phyloP scores from a whole-genome alignment of 2,329 filamentous ascomycete genomes.

The Hypoxylon sp. region DNA sequence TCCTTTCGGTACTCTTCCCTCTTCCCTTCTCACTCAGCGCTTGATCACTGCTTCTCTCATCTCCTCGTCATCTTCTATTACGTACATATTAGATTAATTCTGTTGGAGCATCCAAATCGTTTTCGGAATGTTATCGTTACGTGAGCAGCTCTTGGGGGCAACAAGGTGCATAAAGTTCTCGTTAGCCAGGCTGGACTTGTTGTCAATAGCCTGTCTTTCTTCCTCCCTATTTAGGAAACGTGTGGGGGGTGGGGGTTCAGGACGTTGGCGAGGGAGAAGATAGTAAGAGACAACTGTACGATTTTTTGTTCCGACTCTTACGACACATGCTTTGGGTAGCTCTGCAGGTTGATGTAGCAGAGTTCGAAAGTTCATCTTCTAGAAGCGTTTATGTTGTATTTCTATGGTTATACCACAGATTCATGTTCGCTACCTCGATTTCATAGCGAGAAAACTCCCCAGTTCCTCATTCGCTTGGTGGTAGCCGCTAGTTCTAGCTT shows the following conservation, averaged over 20 bases:
- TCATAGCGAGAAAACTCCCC: constrained; percentile 6
- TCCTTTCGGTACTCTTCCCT: constrained; percentile 6
- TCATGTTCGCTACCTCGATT: constrained; percentile 10
- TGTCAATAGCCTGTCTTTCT: constrained; percentile 16
- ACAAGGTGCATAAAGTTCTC: constrained; percentile 4
- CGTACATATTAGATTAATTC: constrained; percentile 10
- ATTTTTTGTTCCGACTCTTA: constrained; percentile 4
- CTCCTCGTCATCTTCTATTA: constrained; percentile 15
- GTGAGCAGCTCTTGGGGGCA: constrained; percentile 7
- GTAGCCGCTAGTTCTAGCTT: constrained; percentile 15
- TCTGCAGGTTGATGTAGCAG: constrained; percentile 3
- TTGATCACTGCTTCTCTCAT: constrained; percentile 8
- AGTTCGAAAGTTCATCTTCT: constrained; percentile 8
- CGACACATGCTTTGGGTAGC: constrained; percentile 8
- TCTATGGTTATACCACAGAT: constrained; percentile 1
- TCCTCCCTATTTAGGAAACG: constrained; percentile 43
- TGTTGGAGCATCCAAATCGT: constrained; percentile 1
- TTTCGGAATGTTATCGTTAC: constrained; percentile 16
- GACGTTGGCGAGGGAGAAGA: constrained; percentile 18
- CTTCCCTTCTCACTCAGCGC: not conserved
- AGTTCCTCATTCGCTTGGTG: constrained; percentile 17
- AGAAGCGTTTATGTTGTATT: constrained; percentile 5
- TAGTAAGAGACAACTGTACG: constrained; percentile 18
- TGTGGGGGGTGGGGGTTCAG: constrained; percentile 41
- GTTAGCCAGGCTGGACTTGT: constrained; percentile 5